Base-by-base conservation (phyloP, 257 asterid genomes). In the Jacaranda mimosifolia region DNA sequence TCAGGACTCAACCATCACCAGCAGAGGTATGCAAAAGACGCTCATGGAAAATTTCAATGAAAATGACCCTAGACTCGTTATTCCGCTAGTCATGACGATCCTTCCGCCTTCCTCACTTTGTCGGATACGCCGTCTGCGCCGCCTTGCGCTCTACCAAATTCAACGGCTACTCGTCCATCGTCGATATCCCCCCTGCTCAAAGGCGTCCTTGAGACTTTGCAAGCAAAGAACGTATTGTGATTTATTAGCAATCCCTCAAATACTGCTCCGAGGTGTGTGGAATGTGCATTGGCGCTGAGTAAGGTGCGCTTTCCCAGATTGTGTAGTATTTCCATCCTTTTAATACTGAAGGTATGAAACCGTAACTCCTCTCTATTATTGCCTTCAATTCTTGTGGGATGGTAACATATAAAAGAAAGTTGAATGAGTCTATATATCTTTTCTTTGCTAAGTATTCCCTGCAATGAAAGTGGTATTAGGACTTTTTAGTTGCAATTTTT, bases 11-110 rank as follows among this genome's bases (percentile, higher is more conserved):
- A 88, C 83, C 15, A 9, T 85, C 6, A 85, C 96, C 6, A 78
- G 92, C 32, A 82, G 97, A 62, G 90, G 92, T 3, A 84, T 90
- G 11, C 83, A 87, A 35, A 59, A 80, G 67, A 76, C 18, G 72
- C 10, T 94, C 11, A 82, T 35, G 80, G 83, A 43, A 1, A 81
- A 89, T 65, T 79, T 94, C 77, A 64, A 86, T 69, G 72, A 83
- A 0, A 64, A 73, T 10, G 97, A 88, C 9, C 5, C 85, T 7
- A 79, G 96, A 13, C 83, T 88, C 35, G 81, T 82, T 6, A 83
- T 94, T 68, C 92, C 90, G 13, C 88, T 94, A 94, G 89, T 48
- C 94, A 89, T 38, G 98, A 97, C 52, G 98, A 94, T 53, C 98
- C 98, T 4, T 94, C 97, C 70, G 81, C 93, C 18, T 92, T 90